phyloP scores from a whole-genome alignment of 2,329 filamentous ascomycete genomes.

The Pseudopyrenochaeta lycopersici region DNA sequence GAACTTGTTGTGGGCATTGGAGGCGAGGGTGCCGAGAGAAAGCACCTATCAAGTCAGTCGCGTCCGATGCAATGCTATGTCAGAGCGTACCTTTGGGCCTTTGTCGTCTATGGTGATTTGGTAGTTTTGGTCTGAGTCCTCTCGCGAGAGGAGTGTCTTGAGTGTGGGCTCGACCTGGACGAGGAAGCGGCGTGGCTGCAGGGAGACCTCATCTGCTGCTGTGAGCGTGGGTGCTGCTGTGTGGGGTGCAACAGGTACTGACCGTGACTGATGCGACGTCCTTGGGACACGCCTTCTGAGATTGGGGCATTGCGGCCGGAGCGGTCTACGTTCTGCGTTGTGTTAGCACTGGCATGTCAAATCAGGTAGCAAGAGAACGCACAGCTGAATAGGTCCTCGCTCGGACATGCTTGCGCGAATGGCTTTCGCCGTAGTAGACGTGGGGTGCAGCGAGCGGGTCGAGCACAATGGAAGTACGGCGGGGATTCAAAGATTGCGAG shows the following conservation, averaged over 20 bases:
- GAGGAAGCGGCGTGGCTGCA: conserved; percentile 79
- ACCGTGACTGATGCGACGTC: conserved; percentile 51
- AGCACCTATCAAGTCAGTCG: conserved; percentile 67
- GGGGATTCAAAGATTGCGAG: conserved; percentile 50
- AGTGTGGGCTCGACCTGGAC: conserved; percentile 87
- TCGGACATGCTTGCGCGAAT: conserved; percentile 56
- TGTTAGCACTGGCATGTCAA: conserved; percentile 17
- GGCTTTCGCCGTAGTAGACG: conserved; percentile 67
- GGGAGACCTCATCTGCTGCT: conserved; percentile 73
- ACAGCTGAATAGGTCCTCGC: conserved; percentile 66
- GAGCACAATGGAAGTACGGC: conserved; percentile 53
- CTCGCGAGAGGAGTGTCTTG: conserved; percentile 78
- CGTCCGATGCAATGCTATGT: neutral
- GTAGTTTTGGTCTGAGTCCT: conserved; percentile 93
- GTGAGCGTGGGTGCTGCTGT: conserved; percentile 18
- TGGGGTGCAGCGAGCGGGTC: conserved; percentile 68
- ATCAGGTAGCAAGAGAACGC: conserved; percentile 35
- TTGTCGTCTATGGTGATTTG: conserved; percentile 98
- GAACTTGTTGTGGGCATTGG: conserved; percentile 85
- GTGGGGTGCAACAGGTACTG: conserved; percentile 14
- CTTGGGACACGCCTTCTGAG: conserved; percentile 35
- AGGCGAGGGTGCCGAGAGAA: conserved; percentile 83
- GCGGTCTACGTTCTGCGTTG: conserved; percentile 37
- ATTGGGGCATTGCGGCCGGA: conserved; percentile 42
- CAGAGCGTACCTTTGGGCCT: conserved; percentile 79